Base-by-base conservation (phyloP, 2,329 filamentous ascomycete species). In the Dactylella cylindrospora region DNA sequence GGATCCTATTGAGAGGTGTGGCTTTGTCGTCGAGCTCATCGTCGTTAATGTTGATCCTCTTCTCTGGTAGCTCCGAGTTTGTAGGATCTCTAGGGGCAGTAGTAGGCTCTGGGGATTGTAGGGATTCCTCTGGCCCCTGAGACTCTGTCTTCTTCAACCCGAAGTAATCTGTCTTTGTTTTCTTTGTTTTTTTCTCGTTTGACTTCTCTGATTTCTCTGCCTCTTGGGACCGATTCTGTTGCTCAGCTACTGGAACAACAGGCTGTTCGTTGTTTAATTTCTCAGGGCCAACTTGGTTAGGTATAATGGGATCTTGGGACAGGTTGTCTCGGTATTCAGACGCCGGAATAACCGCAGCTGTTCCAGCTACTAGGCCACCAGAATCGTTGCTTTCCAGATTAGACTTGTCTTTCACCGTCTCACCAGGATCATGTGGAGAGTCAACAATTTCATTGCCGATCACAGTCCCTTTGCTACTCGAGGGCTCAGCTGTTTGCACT, bases 161-260 rank as follows among this genome's bases (percentile, higher is more conserved):
- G 22, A 47, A 47, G 15, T 47, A 47, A 29, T 47, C 44, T 12
- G 29, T 38, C 15, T 26, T 25, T 10, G 31, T 7, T 15, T 36
- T 47, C 31, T 47, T 47, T 2, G 44, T 31, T 17, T 36, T 47
- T 10, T 47, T 47, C 44, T 26, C 29, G n/a, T 12, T 43, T 43
- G 39, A 26, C n/a, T 43, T 43, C n/a, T 43, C 39, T 29, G n/a
- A n/a, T n/a, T 43, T 13, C 7, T 3, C 13, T 40, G 2, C 3
- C 23, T 3, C 4, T 13, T 29, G 22, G n/a, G 8, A 2, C 3
- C 22, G 19, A 26, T 15, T n/a, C 15, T 36, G 31, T 10, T 38
- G 8, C 19, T 38, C 22, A 12, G 44, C 4, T 1, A 25, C 31
- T 9, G 12, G 15, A 9, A 47, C 22, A 5, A 31, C 8, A 2